Base-by-base conservation (phyloP, 306 rosid species). In the Nissolia schottii region DNA sequence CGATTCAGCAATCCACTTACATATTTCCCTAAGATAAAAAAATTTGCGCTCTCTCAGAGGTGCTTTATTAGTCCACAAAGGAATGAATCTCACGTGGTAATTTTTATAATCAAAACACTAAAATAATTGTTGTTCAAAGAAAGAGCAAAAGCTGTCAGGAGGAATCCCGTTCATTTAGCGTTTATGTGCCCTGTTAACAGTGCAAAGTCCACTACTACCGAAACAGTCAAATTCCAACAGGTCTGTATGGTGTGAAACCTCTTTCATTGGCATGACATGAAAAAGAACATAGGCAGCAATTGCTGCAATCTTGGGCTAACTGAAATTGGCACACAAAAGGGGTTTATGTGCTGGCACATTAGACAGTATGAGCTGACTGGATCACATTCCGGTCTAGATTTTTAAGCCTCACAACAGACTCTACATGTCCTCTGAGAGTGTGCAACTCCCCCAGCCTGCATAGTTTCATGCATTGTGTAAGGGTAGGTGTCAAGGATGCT, bases 381-480 rank as follows among this genome's bases (percentile, higher is more conserved):
- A 91, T 76, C 19, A 55, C 23, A 20, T 20, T 70, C 28, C 41
- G 61, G 77, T 88, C 90, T 67, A 91, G 77, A 2, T 85, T 91
- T 46, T 91, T 91, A 14, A 91, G 94, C 81, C 95, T 88, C 48
- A 80, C 35, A 18, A 88, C 89, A 35, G 92, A 91, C 41, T 91
- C 92, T 64, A 91, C 73, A 71, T 91, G 95, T 66, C 97, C 97
- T 80, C 85, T 88, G 37, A 91, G 79, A 14, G 86, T 85, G 82
- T 91, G 87, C 3, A 86, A 43, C 78, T 91, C 95, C 56, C 97
- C 88, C 49, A 91, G 78, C 84, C 97, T 90, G 92, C 81, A 56
- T 74, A 66, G 49, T 43, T 61, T 61, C 12, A 43, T 74, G 24
- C 46, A 34, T 68, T 28, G 35, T 66, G 3, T 24, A 24, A 43